Evolutionary conservation across 306 rosid genomes (phyloP), one percentile per base, ranked within the genome.

Genomic region (Citrullus colocynthis): DNA sequence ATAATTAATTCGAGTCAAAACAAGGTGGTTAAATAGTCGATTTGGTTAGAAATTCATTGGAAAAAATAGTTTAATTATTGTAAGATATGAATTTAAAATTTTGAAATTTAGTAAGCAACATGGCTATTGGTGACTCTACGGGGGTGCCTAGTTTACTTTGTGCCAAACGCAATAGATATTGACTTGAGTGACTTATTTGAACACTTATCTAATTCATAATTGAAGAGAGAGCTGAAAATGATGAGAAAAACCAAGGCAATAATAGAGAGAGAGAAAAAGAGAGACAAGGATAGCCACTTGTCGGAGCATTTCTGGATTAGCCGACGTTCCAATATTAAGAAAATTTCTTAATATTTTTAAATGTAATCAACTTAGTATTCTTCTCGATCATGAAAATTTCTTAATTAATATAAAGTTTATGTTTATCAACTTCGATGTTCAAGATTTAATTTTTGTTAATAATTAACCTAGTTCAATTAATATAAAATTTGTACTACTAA

Each of bases 171-270:
- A 9, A 20, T n/a, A 42, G 75, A 69, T 32, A 69, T 45, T 69
- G 49, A 65, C 49, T 36, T 65, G 72, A 37, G 72, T 65, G 72
- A 65, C 12, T 65, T 18, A 44, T 69, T 69, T 69, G 18, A 69
- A 42, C 16, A 39, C 75, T 69, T 69, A 69, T 69, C 75, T 69
- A n/a, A 42, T 21, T 20, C n/a, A 69, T 69, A 69, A 69, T 69
- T 69, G 75, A 69, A 20, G 75, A 69, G 55, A 42, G 56, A 42
- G 75, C 17, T 20, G 75, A 69, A 16, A 52, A 20, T 20, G n/a
- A 20, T 20, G 75, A 42, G 9, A 36, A 66, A 17, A 8, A 10
- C 14, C 6, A 20, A 69, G 73, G 0, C 73, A 66, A 66, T 39
- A 66, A 39, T 66, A 8, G 8, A 66, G 18, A 28, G 37, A 60